Percentiles rank a stretch among this genome's conserved stretches.
Evolutionary conservation across 306 rosid genomes (phyloP).

Genomic region (Spatholobus suberectus): DNA sequence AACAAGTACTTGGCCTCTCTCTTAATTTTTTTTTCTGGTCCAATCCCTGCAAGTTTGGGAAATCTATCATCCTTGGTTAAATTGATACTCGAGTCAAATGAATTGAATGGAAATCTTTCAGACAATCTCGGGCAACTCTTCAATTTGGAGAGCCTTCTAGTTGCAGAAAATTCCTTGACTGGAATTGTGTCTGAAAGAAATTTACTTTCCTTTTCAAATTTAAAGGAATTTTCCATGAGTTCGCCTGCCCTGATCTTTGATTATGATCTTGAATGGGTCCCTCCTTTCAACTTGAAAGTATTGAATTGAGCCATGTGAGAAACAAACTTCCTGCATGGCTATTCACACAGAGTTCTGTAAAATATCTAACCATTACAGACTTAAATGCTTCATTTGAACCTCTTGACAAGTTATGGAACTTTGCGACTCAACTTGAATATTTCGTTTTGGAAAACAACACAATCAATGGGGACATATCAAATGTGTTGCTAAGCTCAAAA

Average conservation of each 20-base stretch:
- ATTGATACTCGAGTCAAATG: not conserved
- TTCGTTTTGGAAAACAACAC: not conserved
- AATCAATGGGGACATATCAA: not conserved
- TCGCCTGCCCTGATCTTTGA: conserved; percentile 10
- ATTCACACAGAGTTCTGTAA: not conserved
- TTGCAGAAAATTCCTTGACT: not conserved
- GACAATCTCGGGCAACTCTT: not conserved
- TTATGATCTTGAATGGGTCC: conserved; percentile 33
- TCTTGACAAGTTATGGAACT: not conserved
- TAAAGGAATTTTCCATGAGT: not conserved
- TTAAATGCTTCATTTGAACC: not conserved
- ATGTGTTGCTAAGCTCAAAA: not conserved
- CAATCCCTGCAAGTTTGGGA: not conserved
- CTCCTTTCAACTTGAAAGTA: conserved; percentile 27
- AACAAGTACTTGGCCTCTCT: not conserved
- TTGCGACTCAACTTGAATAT: too few relatives aligned
- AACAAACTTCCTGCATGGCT: not conserved
- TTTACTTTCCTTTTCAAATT: conserved; percentile 2
- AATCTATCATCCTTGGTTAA: not conserved
- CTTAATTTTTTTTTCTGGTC: not conserved
- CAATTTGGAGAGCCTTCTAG: not conserved
- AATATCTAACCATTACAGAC: not conserved
- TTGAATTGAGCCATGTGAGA: not conserved
- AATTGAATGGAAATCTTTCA: not conserved
- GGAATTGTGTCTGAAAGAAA: conserved; percentile 31